A percentile compares a stretch with the other conserved stretches of the same genome.
phyloP scores from a whole-genome alignment of 1,139 yeast species.

The Blastobotrys proliferans region DNA sequence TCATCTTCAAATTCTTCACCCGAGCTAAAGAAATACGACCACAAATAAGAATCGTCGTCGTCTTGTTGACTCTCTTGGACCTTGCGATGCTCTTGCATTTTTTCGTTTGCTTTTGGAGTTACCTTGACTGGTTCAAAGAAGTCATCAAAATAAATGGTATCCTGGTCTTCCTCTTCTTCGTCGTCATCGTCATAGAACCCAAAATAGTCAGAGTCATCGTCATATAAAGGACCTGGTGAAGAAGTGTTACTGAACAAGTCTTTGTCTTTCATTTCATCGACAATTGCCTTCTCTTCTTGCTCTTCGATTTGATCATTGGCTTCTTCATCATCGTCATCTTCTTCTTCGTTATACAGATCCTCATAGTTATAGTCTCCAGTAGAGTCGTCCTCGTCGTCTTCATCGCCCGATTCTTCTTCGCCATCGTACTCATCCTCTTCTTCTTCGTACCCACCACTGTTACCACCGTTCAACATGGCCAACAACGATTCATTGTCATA shows the following conservation, averaged over 20 bases:
- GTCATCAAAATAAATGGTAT: constrained; percentile 26
- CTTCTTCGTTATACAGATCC: constrained; percentile 26
- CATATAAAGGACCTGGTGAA: constrained; percentile 18
- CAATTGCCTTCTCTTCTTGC: constrained; percentile 37
- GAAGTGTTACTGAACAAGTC: constrained; percentile 24
- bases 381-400: constrained; percentile 17
- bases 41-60: constrained; percentile 38
- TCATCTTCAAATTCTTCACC: constrained; percentile 29
- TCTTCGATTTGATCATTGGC: constrained; percentile 31
- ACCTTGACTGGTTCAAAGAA: constrained; percentile 30
- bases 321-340: constrained; percentile 26
- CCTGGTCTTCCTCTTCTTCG: constrained; percentile 31
- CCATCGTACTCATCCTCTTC: constrained; percentile 28
- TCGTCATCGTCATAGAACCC: constrained; percentile 39
- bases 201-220: constrained; percentile 30
- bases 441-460: constrained; percentile 25
- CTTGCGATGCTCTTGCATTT: no score
- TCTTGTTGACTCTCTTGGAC: constrained; percentile 12
- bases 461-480: constrained; percentile 8
- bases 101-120: constrained; percentile 11
- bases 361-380: constrained; percentile 14
- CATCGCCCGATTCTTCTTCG: constrained; percentile 24
- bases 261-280: constrained; percentile 30
- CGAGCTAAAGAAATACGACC: constrained; percentile 40
- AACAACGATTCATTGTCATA: constrained; percentile 10